Evolutionary conservation across 2,329 filamentous ascomycete species (phyloP).

Genomic region (Penicillium sp.): DNA sequence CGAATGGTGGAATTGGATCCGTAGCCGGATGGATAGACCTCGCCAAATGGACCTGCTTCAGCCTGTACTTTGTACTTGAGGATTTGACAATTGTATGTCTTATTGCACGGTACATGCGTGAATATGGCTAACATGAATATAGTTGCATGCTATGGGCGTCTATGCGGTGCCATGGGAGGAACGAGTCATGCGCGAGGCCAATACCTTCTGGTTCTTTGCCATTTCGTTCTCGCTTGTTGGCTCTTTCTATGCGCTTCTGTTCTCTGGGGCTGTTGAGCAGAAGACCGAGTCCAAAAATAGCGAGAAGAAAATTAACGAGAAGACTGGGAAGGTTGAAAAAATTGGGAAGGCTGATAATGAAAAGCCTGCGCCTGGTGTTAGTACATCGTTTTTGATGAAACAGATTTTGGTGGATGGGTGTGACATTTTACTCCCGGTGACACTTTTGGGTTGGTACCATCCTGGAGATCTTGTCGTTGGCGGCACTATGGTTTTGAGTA

Average conservation of each 20-base stretch:
- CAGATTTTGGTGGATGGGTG: conserved; percentile 58
- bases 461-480: conserved; percentile 56
- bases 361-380: not conserved
- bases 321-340: conserved; percentile 25
- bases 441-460: conserved; percentile 61
- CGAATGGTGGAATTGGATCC: conserved; percentile 23
- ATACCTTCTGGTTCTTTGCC: conserved; percentile 69
- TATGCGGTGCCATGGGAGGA: conserved; percentile 45
- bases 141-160: conserved; percentile 53
- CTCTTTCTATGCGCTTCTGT: conserved; percentile 23
- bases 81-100: conserved; percentile 60
- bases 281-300: conserved; percentile 16
- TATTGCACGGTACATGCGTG: not conserved
- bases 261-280: conserved; percentile 7
- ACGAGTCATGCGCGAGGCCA: conserved; percentile 58
- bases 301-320: conserved; percentile 6
- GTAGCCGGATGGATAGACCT: conserved; percentile 50
- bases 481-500: conserved; percentile 61
- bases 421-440: conserved; percentile 64
- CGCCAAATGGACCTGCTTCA: conserved; percentile 59
- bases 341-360: conserved; percentile 27
- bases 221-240: conserved; percentile 54
- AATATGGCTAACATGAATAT: not conserved
- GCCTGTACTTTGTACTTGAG: conserved; percentile 68
- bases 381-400: conserved; percentile 39